These are phyloP conservation scores for Fragaria vesca DNA, from an alignment of 306 rosid genomes.

Conservation along the genomic window DNA sequence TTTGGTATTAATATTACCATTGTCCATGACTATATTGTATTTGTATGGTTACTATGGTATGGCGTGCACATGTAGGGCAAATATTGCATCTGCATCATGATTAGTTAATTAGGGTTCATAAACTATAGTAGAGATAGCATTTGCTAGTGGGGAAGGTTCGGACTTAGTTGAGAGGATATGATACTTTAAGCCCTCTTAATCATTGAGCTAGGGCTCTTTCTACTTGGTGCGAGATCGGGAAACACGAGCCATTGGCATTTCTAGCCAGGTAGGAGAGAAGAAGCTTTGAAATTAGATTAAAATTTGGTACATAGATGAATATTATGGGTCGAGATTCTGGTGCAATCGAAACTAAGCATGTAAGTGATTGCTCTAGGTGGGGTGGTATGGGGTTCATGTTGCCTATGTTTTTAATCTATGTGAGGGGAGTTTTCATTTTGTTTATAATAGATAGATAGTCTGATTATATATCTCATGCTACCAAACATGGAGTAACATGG, in stretches of 20 bases:
- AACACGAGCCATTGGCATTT: constrained; percentile 34
- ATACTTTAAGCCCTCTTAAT: constrained; percentile 31
- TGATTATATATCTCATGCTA: neutral
- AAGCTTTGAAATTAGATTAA: neutral
- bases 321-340: neutral
- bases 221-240: constrained; percentile 51
- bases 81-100: neutral
- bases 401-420: neutral
- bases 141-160: neutral
- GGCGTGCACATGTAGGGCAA: constrained; percentile 43
- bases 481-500: constrained; percentile 28
- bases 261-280: constrained; percentile 15
- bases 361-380: constrained; percentile 1
- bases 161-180: constrained; percentile 3
- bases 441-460: neutral
- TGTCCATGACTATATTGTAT: neutral
- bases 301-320: neutral
- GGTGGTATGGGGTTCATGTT: constrained; percentile 16
- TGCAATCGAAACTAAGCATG: constrained; percentile 11
- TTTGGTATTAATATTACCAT: neutral
- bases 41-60: neutral
- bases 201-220: constrained; percentile 36
- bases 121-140: neutral
- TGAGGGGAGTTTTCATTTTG: neutral
- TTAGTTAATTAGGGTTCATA: constrained; percentile 4